A percentile compares a stretch with the other conserved stretches of the same genome.
phyloP scores from a whole-genome alignment of 2,329 filamentous ascomycete genomes.

The Hymenoscyphus fructigenus region DNA sequence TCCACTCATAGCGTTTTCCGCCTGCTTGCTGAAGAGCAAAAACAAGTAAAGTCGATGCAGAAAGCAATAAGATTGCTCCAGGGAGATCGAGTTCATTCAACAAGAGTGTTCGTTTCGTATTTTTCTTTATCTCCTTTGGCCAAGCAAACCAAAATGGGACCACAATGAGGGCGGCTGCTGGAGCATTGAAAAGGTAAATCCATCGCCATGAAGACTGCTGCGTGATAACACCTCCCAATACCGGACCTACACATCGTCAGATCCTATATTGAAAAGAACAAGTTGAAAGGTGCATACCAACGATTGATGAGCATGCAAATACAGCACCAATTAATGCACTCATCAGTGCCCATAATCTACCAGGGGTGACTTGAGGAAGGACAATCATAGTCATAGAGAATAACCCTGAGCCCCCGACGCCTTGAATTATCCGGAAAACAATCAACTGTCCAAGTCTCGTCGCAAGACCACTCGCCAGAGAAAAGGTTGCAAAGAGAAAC shows the following conservation, averaged over 20 bases:
- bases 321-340: not conserved
- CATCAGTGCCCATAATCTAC: not conserved
- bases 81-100: slow-evolving; percentile 13
- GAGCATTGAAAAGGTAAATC: slow-evolving; percentile 33
- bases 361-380: too few relatives aligned
- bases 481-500: slow-evolving; percentile 6
- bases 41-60: slow-evolving; percentile 7
- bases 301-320: slow-evolving; percentile 28
- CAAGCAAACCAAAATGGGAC: slow-evolving; percentile 10
- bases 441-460: too few relatives aligned
- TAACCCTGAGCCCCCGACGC: too few relatives aligned
- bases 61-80: slow-evolving; percentile 8
- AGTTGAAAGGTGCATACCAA: slow-evolving; percentile 7
- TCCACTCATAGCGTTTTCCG: slow-evolving; percentile 3
- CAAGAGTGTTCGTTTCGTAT: too few relatives aligned
- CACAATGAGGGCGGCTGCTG: not conserved
- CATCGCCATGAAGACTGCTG: slow-evolving; percentile 20
- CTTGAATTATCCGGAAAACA: too few relatives aligned
- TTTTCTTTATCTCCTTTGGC: not conserved
- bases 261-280: too few relatives aligned
- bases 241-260: slow-evolving; percentile 8
- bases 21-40: slow-evolving; percentile 14
- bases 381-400: too few relatives aligned
- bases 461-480: not conserved
- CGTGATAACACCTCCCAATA: slow-evolving; percentile 19